Percentiles rank a stretch among this genome's conserved stretches.
Conservation (phyloP, 2,329 filamentous ascomycete genomes). For the Phyllosticta citrichinensis region DNA sequence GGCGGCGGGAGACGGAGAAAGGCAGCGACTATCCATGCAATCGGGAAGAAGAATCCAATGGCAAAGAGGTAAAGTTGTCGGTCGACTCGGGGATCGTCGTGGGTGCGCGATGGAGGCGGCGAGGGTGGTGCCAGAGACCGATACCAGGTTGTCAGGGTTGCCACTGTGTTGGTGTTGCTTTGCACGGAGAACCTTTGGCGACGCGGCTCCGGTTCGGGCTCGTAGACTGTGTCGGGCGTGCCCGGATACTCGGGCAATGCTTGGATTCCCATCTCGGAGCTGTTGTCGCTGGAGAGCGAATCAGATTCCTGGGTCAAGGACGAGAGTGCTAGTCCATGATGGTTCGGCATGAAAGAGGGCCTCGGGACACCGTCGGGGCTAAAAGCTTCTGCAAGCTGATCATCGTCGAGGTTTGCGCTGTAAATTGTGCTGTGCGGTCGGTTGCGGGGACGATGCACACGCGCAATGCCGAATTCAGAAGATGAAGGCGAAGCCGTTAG, state of each 20-base stretch:
- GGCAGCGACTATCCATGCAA: slow-evolving; percentile 8
- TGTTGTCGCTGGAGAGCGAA: neutral
- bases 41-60: slow-evolving; percentile 2
- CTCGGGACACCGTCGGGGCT: neutral
- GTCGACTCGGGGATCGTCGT: neutral
- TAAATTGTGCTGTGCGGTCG: slow-evolving; percentile 8
- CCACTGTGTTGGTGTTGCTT: neutral
- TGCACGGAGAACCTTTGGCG: neutral
- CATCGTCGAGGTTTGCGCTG: slow-evolving; percentile 2
- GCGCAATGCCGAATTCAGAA: slow-evolving; percentile 8
- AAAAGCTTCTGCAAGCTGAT: neutral
- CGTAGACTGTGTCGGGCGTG: neutral
- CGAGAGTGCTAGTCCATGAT: neutral
- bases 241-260: neutral
- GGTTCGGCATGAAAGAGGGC: neutral
- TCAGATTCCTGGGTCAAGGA: neutral
- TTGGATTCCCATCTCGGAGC: neutral
- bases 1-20: neutral
- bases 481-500: slow-evolving; percentile 3
- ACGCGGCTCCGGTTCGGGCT: neutral
- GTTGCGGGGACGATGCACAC: slow-evolving; percentile 6
- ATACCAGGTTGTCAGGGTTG: neutral
- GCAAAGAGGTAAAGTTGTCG: slow-evolving; percentile 4
- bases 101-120: neutral
- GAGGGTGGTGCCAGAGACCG: neutral